Conservation (phyloP, 2,329 filamentous ascomycete genomes). For the Phialemoniopsis sp. region DNA sequence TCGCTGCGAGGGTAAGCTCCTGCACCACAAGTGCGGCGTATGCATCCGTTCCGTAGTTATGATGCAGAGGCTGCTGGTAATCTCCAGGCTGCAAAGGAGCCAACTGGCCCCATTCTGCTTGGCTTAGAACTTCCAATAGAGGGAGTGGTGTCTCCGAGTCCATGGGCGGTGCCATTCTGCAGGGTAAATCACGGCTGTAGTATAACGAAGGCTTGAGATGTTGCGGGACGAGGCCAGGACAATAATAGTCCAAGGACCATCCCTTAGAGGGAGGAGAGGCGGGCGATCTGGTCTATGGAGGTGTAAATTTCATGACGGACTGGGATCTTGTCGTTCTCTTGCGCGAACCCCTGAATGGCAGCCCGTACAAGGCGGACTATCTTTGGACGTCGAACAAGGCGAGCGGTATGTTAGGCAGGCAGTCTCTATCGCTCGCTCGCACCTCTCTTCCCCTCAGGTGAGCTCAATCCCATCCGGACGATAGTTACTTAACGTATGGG, state of each 20-base stretch:
- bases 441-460: too few species aligned
- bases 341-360: too few species aligned
- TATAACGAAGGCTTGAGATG: slow-evolving; percentile 37
- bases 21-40: slow-evolving; percentile 36
- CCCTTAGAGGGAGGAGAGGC: slow-evolving; percentile 35
- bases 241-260: slow-evolving; percentile 38
- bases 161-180: slow-evolving; percentile 29
- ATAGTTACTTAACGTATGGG: too few species aligned
- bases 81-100: slow-evolving; percentile 34
- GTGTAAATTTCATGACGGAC: slow-evolving; percentile 42
- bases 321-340: not conserved
- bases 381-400: too few species aligned
- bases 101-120: slow-evolving; percentile 37
- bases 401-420: too few species aligned
- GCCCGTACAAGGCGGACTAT: too few species aligned
- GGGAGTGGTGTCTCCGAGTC: slow-evolving; percentile 30
- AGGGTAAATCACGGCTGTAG: slow-evolving; percentile 31
- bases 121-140: slow-evolving; percentile 33
- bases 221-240: slow-evolving; percentile 36
- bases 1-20: slow-evolving; percentile 15
- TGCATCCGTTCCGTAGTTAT: slow-evolving; percentile 39
- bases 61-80: slow-evolving; percentile 31
- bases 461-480: too few species aligned
- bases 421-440: too few species aligned
- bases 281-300: slow-evolving; percentile 40